Conservation (phyloP, 805 yeast species). For the Priceomyces melissophilus region DNA sequence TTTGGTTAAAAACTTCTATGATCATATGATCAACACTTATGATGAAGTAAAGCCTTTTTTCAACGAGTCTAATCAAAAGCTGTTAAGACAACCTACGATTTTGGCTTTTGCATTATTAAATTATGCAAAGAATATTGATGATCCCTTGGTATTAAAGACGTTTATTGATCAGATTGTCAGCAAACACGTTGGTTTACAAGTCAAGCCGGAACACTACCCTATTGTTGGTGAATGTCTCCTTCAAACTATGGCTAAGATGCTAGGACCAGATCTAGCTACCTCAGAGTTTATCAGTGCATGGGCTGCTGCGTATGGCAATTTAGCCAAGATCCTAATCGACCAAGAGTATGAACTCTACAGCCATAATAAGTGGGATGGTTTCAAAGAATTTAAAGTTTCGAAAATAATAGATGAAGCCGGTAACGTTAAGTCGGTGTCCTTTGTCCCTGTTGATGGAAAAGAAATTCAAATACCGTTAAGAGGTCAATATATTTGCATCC, state of each 20-base stretch:
- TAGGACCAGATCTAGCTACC: background rate
- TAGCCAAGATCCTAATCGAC: background rate
- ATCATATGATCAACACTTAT: conserved; percentile 49
- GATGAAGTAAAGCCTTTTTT: conserved; percentile 41
- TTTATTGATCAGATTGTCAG: background rate
- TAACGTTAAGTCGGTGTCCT: conserved; percentile 50
- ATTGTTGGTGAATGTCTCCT: background rate
- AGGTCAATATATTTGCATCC: conserved; percentile 45
- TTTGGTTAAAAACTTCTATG: conserved; percentile 53
- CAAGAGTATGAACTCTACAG: background rate
- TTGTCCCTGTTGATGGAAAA: conserved; percentile 42
- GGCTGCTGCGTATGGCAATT: conserved; percentile 1
- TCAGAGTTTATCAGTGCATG: background rate
- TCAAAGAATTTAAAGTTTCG: background rate
- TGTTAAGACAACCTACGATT: conserved; percentile 46
- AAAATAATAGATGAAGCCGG: conserved; percentile 39
- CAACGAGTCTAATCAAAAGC: background rate
- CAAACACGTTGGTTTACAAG: conserved; percentile 49
- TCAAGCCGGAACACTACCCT: conserved; percentile 50
- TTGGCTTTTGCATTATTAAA: background rate
- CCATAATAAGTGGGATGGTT: background rate
- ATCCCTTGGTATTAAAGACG: background rate
- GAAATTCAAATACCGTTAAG: conserved; percentile 24
- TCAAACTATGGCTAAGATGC: background rate
- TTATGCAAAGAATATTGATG: background rate